Conservation (phyloP, 2,329 filamentous ascomycete genomes). For the Stachybotrys chartarum region DNA sequence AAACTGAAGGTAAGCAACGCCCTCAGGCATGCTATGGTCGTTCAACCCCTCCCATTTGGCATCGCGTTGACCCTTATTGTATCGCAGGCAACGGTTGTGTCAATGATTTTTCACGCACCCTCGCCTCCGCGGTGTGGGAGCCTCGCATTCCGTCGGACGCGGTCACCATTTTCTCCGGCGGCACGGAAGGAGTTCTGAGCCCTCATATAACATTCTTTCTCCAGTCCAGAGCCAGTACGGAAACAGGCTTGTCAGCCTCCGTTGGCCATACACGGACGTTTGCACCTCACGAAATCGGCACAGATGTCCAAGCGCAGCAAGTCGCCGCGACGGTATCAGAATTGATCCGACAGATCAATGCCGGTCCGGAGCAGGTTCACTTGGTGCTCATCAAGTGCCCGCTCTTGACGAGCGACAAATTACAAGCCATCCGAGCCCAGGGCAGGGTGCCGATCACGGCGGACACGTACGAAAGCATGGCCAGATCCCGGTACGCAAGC, state of each 20-base stretch:
- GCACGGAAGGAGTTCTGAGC: constrained; percentile 4
- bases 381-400: constrained; percentile 5
- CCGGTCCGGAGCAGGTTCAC: constrained; percentile 3
- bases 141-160: constrained; percentile 3
- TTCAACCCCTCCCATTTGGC: not conserved
- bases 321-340: constrained; percentile 1
- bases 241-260: constrained; percentile 2
- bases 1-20: constrained; percentile 3
- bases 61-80: not conserved
- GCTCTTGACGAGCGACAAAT: constrained; percentile 4
- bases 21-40: not conserved
- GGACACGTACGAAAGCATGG: constrained; percentile 6
- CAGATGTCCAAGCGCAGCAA: constrained; percentile 3
- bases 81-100: constrained; percentile 4
- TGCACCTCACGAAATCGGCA: constrained; percentile 4
- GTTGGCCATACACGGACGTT: constrained; percentile 4
- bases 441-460: constrained; percentile 3
- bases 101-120: constrained; percentile 5
- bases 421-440: constrained; percentile 2
- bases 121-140: constrained; percentile 4
- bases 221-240: not conserved
- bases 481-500: constrained; percentile 4
- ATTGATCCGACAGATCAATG: not conserved
- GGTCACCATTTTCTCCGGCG: constrained; percentile 5
- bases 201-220: constrained; percentile 6